These are phyloP conservation scores for Aspergillus sp. DNA, from an alignment of 2,329 filamentous ascomycete genomes.

Conservation along the genomic window DNA sequence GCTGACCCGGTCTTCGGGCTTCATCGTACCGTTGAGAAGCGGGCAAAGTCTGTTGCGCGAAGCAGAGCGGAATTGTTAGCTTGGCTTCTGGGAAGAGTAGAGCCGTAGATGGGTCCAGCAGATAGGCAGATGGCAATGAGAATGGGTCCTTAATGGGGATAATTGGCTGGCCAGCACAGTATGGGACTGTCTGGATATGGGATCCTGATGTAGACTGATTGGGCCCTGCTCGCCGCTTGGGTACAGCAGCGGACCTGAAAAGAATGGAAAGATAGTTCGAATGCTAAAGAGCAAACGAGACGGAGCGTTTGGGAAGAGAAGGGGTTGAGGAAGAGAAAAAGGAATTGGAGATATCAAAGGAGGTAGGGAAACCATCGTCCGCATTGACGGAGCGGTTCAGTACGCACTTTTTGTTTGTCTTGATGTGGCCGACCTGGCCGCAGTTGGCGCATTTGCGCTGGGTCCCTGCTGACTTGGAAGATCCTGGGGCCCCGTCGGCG, in stretches of 20 bases:
- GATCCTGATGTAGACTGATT: not conserved
- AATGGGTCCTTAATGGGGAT: not conserved
- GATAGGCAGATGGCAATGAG: no score
- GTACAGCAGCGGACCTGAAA: not conserved
- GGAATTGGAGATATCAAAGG: constrained; percentile 16
- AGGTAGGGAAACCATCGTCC: constrained; percentile 5
- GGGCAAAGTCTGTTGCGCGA: constrained; percentile 69
- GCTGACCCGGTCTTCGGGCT: constrained; percentile 54
- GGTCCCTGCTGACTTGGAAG: constrained; percentile 67
- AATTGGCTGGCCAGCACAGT: not conserved
- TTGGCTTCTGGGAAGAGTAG: constrained; percentile 2
- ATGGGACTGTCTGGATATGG: constrained; percentile 6
- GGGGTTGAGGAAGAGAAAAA: constrained; percentile 28
- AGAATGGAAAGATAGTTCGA: not conserved
- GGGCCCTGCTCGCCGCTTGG: constrained; percentile 1
- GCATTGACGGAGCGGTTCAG: not conserved
- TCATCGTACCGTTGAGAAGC: constrained; percentile 81
- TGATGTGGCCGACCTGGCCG: constrained; percentile 95
- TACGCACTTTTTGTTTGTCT: constrained; percentile 93
- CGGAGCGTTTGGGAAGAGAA: not conserved
- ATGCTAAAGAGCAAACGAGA: not conserved
- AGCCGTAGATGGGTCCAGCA: not conserved
- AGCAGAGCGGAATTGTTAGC: constrained; percentile 10
- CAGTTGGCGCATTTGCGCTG: constrained; percentile 95
- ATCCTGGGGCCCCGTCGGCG: constrained; percentile 45